Evolutionary conservation across 495 filamentous ascomycete species (phyloP), one percentile per base, ranked within the genome.

Genomic region (Penicillium fimorum): DNA sequence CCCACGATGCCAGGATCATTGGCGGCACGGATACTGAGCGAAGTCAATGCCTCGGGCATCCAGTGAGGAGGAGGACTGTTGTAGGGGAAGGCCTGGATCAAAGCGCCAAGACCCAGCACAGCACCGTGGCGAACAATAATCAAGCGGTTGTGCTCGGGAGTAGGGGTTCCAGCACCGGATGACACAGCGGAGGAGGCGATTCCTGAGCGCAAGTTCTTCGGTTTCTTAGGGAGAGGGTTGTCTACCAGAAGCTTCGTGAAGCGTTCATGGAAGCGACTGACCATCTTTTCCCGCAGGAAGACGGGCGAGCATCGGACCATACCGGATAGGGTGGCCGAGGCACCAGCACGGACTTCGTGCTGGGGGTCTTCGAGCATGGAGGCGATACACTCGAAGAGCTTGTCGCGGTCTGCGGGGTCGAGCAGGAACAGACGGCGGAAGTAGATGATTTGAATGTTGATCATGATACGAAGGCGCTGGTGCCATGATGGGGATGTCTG

Each of bases 361-460:
- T 99, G 94, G 7, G 84, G 68, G 64, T 99, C 94, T 61, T 88
- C 84, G 15, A 99, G 82, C 94, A 99, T 99, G 65, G 84, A 89
- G 24, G 90, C 86, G 5, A 99, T 92, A 57, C 91, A 92, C 45
- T 88, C 85, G 67, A 96, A 95, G 13, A 99, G 84, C 46, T 81
- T 81, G 57, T 90, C 80, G 54, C 94, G 89, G 64, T 96, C 84
- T 15, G 77, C 70, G 10, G 78, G 73, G n/a, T 85, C 84, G 60
- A 96, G 88, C n/a, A 97, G 77, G 81, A 99, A 99, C 24, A 99
- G 80, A 29, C 91, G 88, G 41, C 94, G 90, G 84, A 97, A 99
- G 77, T 96, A 99, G 67, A 99, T 87, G 64, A 97, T 93, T 70
- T 99, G 94, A 79, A 99, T 97, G 74, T 97, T 97, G 75, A 99